Evolutionary conservation across 345 rosid species (phyloP).

Genomic region (Lumnitzera racemosa): DNA sequence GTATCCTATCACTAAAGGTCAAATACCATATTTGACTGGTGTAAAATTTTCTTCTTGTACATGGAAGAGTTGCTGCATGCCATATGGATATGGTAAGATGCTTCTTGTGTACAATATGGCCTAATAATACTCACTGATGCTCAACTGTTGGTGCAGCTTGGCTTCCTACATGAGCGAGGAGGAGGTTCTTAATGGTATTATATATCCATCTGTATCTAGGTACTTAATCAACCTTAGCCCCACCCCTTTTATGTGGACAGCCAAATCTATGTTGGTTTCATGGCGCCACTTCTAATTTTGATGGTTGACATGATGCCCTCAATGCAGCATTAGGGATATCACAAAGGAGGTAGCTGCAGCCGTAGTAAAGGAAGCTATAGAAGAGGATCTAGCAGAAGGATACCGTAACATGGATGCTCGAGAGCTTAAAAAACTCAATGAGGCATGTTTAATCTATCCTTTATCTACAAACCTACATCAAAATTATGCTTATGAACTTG

Average conservation of each 20-base stretch:
- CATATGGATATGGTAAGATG: too few relatives aligned
- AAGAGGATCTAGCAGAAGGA: slow-evolving; percentile 74
- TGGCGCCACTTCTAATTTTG: neutral
- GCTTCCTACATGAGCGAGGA: slow-evolving; percentile 91
- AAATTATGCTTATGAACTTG: neutral
- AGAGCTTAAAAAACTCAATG: slow-evolving; percentile 48
- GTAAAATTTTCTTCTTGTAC: too few relatives aligned
- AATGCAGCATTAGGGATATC: slow-evolving; percentile 79
- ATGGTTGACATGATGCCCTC: neutral
- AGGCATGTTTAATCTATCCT: slow-evolving; percentile 26
- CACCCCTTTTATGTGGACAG: neutral
- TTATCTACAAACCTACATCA: neutral
- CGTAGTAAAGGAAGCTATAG: slow-evolving; percentile 80
- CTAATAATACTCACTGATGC: neutral
- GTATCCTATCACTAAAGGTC: too few relatives aligned
- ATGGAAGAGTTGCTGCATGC: too few relatives aligned
- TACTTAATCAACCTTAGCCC: slow-evolving; percentile 14
- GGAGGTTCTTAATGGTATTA: slow-evolving; percentile 71
- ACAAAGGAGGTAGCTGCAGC: slow-evolving; percentile 86
- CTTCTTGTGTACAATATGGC: too few relatives aligned
- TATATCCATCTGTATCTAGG: slow-evolving; percentile 87
- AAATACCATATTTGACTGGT: too few relatives aligned
- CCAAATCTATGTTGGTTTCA: neutral
- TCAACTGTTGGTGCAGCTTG: slow-evolving; percentile 43
- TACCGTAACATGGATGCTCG: slow-evolving; percentile 76